phyloP scores from a whole-genome alignment of 2,329 filamentous ascomycete species.

The Biscogniauxia sp. region DNA sequence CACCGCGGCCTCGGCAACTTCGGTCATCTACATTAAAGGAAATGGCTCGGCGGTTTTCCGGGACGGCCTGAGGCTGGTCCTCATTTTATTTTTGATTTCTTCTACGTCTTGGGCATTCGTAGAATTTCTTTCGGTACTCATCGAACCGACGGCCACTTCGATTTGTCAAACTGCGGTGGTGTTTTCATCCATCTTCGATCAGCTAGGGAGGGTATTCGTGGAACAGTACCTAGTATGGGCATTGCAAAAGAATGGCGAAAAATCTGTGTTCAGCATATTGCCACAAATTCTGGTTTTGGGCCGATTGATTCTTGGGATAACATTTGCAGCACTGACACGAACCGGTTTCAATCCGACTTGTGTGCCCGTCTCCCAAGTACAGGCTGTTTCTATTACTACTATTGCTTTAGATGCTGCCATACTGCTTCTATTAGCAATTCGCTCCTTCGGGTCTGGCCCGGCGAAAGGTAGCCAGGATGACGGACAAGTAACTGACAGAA shows the following conservation, averaged over 20 bases:
- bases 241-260: constrained; percentile 39
- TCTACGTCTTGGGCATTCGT: constrained; percentile 53
- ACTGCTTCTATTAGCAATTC: constrained; percentile 40
- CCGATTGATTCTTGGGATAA: constrained; percentile 51
- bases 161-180: constrained; percentile 52
- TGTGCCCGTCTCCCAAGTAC: constrained; percentile 44
- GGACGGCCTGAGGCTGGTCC: constrained; percentile 63
- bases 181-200: constrained; percentile 55
- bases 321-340: constrained; percentile 54
- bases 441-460: constrained; percentile 38
- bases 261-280: constrained; percentile 37
- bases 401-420: constrained; percentile 47
- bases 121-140: constrained; percentile 49
- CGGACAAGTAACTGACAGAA: constrained; percentile 28
- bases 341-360: constrained; percentile 53
- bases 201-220: constrained; percentile 51
- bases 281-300: constrained; percentile 46
- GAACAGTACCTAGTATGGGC: constrained; percentile 56
- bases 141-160: constrained; percentile 41
- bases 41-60: constrained; percentile 49
- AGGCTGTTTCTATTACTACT: constrained; percentile 44
- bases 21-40: constrained; percentile 45
- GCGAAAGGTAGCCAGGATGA: constrained; percentile 33
- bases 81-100: constrained; percentile 52
- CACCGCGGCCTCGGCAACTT: constrained; percentile 48